A percentile compares a stretch with the other conserved stretches of the same genome.
These are phyloP conservation scores for Penicillium argentinense DNA, from an alignment of 495 filamentous ascomycete genomes.

Conservation along the genomic window DNA sequence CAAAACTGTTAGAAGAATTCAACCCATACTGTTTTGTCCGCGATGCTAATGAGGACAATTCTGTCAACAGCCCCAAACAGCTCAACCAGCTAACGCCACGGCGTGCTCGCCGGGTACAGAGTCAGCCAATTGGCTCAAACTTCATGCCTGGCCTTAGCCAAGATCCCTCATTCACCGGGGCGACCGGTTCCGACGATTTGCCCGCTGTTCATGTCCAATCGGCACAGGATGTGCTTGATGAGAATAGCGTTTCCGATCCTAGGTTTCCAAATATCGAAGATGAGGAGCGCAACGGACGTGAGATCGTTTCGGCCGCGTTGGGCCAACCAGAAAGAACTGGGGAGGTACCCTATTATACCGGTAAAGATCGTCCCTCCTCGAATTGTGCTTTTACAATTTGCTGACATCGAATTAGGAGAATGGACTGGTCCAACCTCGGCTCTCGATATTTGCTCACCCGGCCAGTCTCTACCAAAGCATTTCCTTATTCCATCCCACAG, in stretches of 20 bases:
- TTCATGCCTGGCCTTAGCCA: not conserved
- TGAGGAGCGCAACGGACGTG: slow-evolving; percentile 30
- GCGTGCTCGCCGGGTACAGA: not conserved
- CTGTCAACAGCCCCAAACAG: not conserved
- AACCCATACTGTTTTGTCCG: not conserved
- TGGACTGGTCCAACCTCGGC: slow-evolving; percentile 25
- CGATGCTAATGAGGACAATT: not conserved
- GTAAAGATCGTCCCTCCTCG: slow-evolving; percentile 3
- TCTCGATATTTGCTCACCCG: slow-evolving; percentile 21
- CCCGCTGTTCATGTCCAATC: not conserved
- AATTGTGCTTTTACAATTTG: too few species aligned
- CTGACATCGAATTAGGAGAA: too few species aligned
- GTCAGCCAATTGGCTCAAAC: not conserved
- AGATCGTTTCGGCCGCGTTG: slow-evolving; percentile 31
- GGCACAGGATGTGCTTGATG: not conserved
- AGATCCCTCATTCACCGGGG: not conserved
- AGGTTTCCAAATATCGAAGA: slow-evolving; percentile 2
- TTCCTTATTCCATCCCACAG: slow-evolving; percentile 24
- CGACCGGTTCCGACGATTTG: not conserved
- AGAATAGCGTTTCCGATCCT: not conserved
- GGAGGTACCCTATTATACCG: slow-evolving; percentile 32
- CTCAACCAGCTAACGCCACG: slow-evolving; percentile 3
- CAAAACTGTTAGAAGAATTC: slow-evolving; percentile 4
- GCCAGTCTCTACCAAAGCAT: slow-evolving; percentile 23
- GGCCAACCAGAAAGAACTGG: slow-evolving; percentile 17